Conservation (phyloP, 2,329 filamentous ascomycete species). For the Geosmithia flava region DNA sequence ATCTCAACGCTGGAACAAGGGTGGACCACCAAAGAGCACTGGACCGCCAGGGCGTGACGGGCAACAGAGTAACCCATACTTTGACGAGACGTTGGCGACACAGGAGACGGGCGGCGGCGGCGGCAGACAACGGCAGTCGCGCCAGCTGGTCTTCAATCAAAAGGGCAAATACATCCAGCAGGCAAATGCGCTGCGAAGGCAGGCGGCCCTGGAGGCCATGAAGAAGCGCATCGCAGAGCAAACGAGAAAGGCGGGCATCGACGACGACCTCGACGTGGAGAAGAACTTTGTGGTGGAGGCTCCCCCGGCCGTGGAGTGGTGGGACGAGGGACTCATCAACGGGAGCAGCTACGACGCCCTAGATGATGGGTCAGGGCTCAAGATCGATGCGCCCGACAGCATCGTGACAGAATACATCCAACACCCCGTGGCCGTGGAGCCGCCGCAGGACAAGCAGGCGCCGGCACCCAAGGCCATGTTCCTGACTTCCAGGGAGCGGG, state of each 20-base stretch:
- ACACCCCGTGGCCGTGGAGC: conserved; percentile 81
- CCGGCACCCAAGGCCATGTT: conserved; percentile 81
- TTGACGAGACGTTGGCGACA: conserved; percentile 54
- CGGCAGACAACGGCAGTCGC: conserved; percentile 54
- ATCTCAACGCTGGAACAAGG: not conserved
- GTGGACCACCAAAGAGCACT: not conserved
- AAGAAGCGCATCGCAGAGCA: conserved; percentile 85
- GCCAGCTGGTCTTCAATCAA: conserved; percentile 79
- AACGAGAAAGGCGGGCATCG: conserved; percentile 80
- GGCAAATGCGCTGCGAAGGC: conserved; percentile 75
- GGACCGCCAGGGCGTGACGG: not conserved
- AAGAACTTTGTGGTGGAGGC: conserved; percentile 76
- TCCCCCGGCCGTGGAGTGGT: conserved; percentile 91
- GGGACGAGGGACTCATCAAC: conserved; percentile 80
- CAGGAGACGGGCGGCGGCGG: conserved; percentile 44
- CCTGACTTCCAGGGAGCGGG: conserved; percentile 80
- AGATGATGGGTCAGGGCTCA: conserved; percentile 51
- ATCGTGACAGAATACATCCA: conserved; percentile 89
- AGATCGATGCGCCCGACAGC: conserved; percentile 65
- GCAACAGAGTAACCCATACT: conserved; percentile 60
- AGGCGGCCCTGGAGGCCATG: conserved; percentile 84
- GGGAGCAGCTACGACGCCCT: conserved; percentile 64
- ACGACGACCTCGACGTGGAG: conserved; percentile 80
- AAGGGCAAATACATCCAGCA: conserved; percentile 97
- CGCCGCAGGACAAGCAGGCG: conserved; percentile 76